Conservation (phyloP, 768 basidiomycete genomes). For the Sutorius australiensis region DNA sequence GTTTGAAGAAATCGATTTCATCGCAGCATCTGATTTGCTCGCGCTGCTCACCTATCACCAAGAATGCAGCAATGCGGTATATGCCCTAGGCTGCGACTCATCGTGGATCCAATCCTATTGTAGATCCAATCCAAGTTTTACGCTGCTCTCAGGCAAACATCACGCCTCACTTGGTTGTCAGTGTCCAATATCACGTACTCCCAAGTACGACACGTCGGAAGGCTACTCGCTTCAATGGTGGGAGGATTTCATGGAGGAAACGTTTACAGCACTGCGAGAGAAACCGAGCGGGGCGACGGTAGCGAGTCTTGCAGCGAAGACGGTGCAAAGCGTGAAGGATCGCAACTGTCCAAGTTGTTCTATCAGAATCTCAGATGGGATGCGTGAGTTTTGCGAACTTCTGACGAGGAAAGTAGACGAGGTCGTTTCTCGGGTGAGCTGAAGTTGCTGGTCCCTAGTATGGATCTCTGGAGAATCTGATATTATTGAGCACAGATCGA, state of each 20-base stretch:
- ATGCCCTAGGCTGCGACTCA: neutral
- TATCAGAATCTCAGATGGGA: neutral
- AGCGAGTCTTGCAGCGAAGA: neutral
- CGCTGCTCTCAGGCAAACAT: conserved; percentile 3
- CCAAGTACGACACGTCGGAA: neutral
- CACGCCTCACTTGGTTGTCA: too few species aligned
- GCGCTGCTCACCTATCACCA: conserved; percentile 21
- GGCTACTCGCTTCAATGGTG: conserved; percentile 15
- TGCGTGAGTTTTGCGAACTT: conserved; percentile 15
- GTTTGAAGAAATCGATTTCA: conserved; percentile 26
- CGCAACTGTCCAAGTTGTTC: conserved; percentile 1
- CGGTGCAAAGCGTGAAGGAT: neutral
- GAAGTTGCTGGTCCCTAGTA: too few species aligned
- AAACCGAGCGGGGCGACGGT: conserved; percentile 16
- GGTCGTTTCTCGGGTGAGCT: conserved; percentile 12
- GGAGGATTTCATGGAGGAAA: conserved; percentile 18
- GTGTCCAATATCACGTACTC: neutral
- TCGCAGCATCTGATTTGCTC: conserved; percentile 27
- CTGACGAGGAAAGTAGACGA: conserved; percentile 10
- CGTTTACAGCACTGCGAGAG: conserved; percentile 12
- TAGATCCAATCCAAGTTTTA: neutral
- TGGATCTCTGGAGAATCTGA: neutral
- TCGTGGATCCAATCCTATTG: conserved; percentile 19
- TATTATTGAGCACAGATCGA: neutral
- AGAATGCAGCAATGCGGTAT: conserved; percentile 12